A percentile compares a stretch with the other conserved stretches of the same genome.
Conservation (phyloP, 208 protist species). For the Trypanosomatidae sp. region DNA sequence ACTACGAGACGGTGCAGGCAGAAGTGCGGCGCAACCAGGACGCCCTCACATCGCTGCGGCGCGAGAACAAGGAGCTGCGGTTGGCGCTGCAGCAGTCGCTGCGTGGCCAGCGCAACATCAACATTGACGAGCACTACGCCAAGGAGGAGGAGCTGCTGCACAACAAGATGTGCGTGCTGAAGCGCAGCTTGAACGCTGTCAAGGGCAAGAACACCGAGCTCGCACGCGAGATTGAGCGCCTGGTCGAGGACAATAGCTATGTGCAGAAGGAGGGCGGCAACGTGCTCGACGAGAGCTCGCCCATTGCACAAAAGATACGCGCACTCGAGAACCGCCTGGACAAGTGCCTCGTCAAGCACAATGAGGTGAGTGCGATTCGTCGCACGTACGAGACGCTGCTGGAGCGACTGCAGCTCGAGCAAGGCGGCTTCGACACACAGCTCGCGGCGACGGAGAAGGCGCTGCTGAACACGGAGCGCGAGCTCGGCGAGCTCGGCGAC, state of each 20-base stretch:
- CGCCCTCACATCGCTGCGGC: constrained; percentile 56
- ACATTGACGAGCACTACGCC: constrained; percentile 57
- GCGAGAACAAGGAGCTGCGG: constrained; percentile 83
- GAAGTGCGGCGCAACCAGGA: constrained; percentile 84
- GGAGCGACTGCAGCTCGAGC: constrained; percentile 88
- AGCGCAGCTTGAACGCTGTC: constrained; percentile 77
- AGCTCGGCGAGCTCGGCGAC: constrained; percentile 78
- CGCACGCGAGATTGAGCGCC: constrained; percentile 34
- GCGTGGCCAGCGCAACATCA: constrained; percentile 39
- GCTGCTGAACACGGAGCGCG: constrained; percentile 78
- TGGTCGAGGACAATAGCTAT: constrained; percentile 27
- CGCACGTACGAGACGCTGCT: constrained; percentile 93
- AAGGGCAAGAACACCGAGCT: constrained; percentile 65
- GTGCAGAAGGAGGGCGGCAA: constrained; percentile 40
- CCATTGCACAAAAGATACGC: constrained; percentile 88
- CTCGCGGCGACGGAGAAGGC: constrained; percentile 82
- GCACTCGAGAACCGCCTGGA: constrained; percentile 92
- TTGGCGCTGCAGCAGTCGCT: constrained; percentile 24
- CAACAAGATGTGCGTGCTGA: constrained; percentile 69
- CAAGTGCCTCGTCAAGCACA: constrained; percentile 96
- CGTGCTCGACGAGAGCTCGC: constrained; percentile 46
- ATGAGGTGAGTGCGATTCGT: constrained; percentile 90
- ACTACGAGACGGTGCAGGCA: constrained; percentile 63
- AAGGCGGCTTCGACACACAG: constrained; percentile 85
- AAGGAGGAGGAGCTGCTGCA: constrained; percentile 67